Evolutionary conservation across 441 rosid genomes (phyloP), one percentile per base, ranked within the genome.

Genomic region (Erysimum pusillum): DNA sequence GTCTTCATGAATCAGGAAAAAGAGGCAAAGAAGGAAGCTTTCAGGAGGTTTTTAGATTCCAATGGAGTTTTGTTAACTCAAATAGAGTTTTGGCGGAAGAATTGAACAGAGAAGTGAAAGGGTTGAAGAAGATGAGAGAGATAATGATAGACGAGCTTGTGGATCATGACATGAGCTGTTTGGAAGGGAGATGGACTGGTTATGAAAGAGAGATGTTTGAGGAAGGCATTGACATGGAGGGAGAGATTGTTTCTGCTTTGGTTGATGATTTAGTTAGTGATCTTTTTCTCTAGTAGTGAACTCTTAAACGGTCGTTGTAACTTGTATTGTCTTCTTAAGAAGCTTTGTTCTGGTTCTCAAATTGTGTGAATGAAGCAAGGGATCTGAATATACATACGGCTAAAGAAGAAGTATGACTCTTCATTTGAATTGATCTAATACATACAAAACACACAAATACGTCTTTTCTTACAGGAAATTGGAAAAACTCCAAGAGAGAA

Each of bases 111-210:
- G 98, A 94, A 82, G 89, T 94, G 15, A 76, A 80, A 17, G 84
- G 78, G 38, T 85, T 90, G 91, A 86, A 79, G 84, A 82, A 76
- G 54, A 85, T 91, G 93, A 85, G 89, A 59, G 93, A 94, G 54
- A 87, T 88, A 71, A 89, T 89, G 95, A 96, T 94, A 25, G 98
- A 96, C 25, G 97, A 94, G 80, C 90, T 94, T 41, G 97, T 96
- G 34, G 93, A 92, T 83, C 85, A 89, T 79, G 98, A 94, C 71
- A 96, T 94, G 99, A 88, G 97, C 83, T 80, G 79, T 66, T 89
- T 63, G 2, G 78, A 86, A 59, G 99, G 99, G 59, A 96, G 83
- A 80, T 96, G 99, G 98, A 80, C 83, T 64, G 92, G 86, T 61
- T 94, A 85, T 57, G 93, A 90, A 70, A 86, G 70, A 25, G 97